Evolutionary conservation across 768 basidiomycete genomes (phyloP), one percentile per base, ranked within the genome.

Genomic region (Daedaleopsis nitida): DNA sequence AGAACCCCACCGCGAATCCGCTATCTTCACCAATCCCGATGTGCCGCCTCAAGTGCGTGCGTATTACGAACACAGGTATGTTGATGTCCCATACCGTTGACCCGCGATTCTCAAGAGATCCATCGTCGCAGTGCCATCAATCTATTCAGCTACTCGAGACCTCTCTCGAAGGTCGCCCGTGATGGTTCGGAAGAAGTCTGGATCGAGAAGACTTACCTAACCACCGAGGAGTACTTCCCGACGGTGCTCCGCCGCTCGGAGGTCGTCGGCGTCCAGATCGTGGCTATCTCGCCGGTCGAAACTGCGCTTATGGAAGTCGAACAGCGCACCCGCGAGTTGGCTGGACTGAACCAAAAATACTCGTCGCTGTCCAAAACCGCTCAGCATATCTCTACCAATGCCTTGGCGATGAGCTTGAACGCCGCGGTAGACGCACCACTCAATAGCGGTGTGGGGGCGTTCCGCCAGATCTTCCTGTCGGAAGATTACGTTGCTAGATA

Each of bases 231-330:
- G 66, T 81, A 85, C 4, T 95, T 96, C 76, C 96, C 96, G 0
- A 95, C 94, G 0, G 91, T 98, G 3, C 82, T 98, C 39, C 86
- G 91, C 35, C 85, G 96, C 23, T 94, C 93, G 1, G 95, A 97
- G 69, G 85, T 98, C 45, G 78, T 93, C 34, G 85, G 83, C 39
- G 74, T 86, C 47, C 83, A 87, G 47, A 76, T 88, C 19, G 78
- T 85, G 53, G 91, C 96, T 71, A 86, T 96, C 49, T 92, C 93
- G 1, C 95, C 96, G 0, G 77, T 97, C 19, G 88, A 94, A 66
- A 88, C 81, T 55, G 95, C 96, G 1, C 76, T 96, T 9, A 79
- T 82, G 27, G 94, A 96, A 61, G 86, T 98, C 23, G 85, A 90
- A 65, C 78, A 81, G 63, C 92, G 89, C 73, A 92, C 90, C 0